Percentiles rank a stretch among this genome's conserved stretches.
Conservation (phyloP, 2,329 filamentous ascomycete species). For the Coniochaeta sp. region DNA sequence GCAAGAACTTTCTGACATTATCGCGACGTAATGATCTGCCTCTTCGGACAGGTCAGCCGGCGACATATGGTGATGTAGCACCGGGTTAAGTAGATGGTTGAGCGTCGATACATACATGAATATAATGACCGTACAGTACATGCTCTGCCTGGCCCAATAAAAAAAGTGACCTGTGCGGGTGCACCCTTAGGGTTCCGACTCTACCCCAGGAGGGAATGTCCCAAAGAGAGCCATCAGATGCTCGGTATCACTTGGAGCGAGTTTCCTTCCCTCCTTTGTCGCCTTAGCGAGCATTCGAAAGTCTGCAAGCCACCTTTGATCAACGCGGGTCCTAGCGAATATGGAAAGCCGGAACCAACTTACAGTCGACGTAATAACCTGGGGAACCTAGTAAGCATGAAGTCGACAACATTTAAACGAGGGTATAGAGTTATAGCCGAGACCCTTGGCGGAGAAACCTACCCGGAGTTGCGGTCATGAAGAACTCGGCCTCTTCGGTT, state of each 20-base stretch:
- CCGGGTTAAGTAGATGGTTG: too few relatives aligned
- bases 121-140: neutral
- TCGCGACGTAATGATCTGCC: neutral
- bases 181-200: constrained; percentile 20
- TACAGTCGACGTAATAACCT: constrained; percentile 28
- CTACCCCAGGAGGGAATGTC: constrained; percentile 25
- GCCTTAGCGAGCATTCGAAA: constrained; percentile 26
- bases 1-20: neutral
- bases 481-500: constrained; percentile 24
- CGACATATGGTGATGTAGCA: neutral
- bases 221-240: constrained; percentile 29
- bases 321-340: constrained; percentile 17
- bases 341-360: constrained; percentile 25
- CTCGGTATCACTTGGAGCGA: constrained; percentile 16
- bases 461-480: constrained; percentile 28
- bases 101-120: neutral
- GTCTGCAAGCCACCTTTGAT: constrained; percentile 12
- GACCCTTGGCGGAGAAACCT: neutral
- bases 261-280: constrained; percentile 15
- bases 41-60: neutral
- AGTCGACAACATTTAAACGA: neutral
- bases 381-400: constrained; percentile 4
- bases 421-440: neutral
- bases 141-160: neutral
- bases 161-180: neutral